Base-by-base conservation (phyloP, 306 rosid species). In the Glycine tomentella region DNA sequence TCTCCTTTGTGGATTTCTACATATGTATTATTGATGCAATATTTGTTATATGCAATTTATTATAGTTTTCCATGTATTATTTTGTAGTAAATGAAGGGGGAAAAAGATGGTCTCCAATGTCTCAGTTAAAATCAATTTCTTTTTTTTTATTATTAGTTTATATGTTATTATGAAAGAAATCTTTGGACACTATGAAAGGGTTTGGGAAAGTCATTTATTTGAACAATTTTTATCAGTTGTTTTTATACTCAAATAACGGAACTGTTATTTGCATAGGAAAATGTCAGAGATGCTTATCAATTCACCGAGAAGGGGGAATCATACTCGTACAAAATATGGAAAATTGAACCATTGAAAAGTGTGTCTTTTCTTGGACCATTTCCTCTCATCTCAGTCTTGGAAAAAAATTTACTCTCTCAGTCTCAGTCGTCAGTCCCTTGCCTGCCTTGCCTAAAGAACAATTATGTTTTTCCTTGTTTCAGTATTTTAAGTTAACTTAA, bases 311-410 rank as follows among this genome's bases (percentile, higher is more conserved):
- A 53, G 76, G 66, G 84, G 84, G 82, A 68, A 64, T 64, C 70
- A 38, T 44, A 4, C 4, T 44, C 72, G 62, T 55, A 64, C 82
- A 82, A 68, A 75, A 61, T 80, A 86, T 92, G 88, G 90, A 84
- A 87, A 89, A 88, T 89, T 76, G 92, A 89, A 85, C 84, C 88
- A 72, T 89, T 33, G 87, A 52, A 81, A 84, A 85, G 61, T 69
- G 84, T 63, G 83, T 42, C 69, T 75, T 69, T 34, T 74, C 81
- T 67, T 57, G 58, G 75, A 70, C 56, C 16, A 17, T 68, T 66
- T 14, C 57, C 36, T 64, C 73, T 51, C 66, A 56, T 71, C 73
- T 51, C 66, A 56, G 12, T 56, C 62, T 53, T 7, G 1, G 3
- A 46, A 8, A 52, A n/a, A 52, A 52, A 5, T 13, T 4, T 14